Evolutionary conservation across 345 rosid species (phyloP), one percentile per base, ranked within the genome.

Genomic region (Noccaea caerulescens): DNA sequence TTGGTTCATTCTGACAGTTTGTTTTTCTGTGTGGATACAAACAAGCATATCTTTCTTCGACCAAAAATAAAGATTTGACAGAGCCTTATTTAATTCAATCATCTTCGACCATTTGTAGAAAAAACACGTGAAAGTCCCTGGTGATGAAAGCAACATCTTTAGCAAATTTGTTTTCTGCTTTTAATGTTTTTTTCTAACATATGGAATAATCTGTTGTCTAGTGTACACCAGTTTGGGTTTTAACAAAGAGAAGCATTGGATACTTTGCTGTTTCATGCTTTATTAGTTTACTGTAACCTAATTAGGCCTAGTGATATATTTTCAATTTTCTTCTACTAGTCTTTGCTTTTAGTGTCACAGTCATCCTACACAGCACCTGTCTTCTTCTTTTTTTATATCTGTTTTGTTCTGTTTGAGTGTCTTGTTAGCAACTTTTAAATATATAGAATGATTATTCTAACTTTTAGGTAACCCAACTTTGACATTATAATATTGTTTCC

Each of bases 401-500:
- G 56, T 11, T 68, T 68, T 54, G 73, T 55, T 68, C 37, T 46
- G 44, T 55, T 75, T 63, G 65, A 55, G 38, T 69, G 71, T 76
- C 75, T 56, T 63, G 71, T 76, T 69, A 69, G 20, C 55, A 47
- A 46, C 53, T 55, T 76, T 69, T n/a, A 49, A 63, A 69, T 38
- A 47, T 55, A 69, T 45, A 55, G 70, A 62, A 61, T 61, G 71
- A 73, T 67, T 66, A 55, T 74, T 66, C 53, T 76, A 76, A 62
- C 54, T 76, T 69, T 76, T 76, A 69, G 79, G 79, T 69, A 39
- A 63, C 34, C 79, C 75, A 69, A 76, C 71, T 69, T 76, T 76
- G 75, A 76, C 60, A 55, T 39, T 62, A 62, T 69, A n/a, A 63
- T 76, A 76, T 63, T 32, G 20, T 54, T 69, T 69, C n/a, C 41